Evolutionary conservation across 345 rosid species (phyloP).

Genomic region (Erysimum cheiranthoides): DNA sequence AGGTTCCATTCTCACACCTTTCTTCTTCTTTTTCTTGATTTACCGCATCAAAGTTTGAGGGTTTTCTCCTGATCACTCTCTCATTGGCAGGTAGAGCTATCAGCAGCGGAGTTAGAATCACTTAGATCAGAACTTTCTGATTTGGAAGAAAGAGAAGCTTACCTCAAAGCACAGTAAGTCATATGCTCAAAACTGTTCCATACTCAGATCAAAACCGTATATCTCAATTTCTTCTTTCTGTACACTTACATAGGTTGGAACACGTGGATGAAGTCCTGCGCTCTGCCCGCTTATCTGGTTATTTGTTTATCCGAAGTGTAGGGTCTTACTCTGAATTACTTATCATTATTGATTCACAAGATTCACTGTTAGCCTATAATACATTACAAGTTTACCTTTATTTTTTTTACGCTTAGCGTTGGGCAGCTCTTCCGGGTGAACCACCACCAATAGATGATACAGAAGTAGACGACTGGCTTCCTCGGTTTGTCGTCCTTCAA

Average conservation of each 20-base stretch:
- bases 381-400: background rate
- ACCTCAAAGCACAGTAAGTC: constrained; percentile 88
- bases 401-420: constrained; percentile 59
- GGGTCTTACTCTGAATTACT: constrained; percentile 18
- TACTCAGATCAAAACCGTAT: background rate
- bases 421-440: constrained; percentile 97
- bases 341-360: constrained; percentile 29
- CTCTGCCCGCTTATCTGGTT: constrained; percentile 88
- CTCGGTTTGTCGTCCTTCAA: constrained; percentile 91
- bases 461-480: constrained; percentile 99
- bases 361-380: background rate
- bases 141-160: constrained; percentile 88
- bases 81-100: constrained; percentile 66
- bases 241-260: constrained; percentile 64
- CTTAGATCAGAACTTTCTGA: constrained; percentile 81
- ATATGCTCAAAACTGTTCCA: constrained; percentile 16
- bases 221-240: constrained; percentile 15
- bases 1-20: constrained; percentile 55
- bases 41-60: background rate
- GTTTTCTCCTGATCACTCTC: constrained; percentile 28
- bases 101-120: constrained; percentile 76
- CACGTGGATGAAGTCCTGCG: constrained; percentile 89
- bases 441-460: constrained; percentile 88
- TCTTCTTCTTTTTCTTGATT: background rate
- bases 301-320: constrained; percentile 85